Base-by-base conservation (phyloP, 192 early-diverging fungal genomes). In the Gamsiella multidivaricata region DNA sequence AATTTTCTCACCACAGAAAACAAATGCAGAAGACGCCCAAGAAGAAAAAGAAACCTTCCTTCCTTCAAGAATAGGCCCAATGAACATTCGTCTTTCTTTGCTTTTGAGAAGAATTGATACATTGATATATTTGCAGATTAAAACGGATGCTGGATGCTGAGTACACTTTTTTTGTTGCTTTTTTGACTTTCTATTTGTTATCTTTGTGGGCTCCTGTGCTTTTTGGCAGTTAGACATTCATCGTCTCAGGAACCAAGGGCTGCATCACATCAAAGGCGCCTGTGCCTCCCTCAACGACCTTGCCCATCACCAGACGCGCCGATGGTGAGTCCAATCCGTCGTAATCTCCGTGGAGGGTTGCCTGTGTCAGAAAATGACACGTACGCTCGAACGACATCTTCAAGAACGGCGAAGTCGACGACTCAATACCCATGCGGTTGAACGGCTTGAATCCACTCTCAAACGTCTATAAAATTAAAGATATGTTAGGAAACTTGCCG, bases 371-470 rank as follows among this genome's bases (percentile, higher is more conserved):
- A 91, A 99, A 98, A 49, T 89, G 87, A 61, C 94, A 96, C 12
- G 98, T 98, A 42, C 94, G 94, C 70, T 99, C 98, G 80, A 94
- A 99, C 73, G 91, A 94, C 98, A 99, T 99, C 85, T 98, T 95
- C 25, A 94, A 86, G 76, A 99, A 97, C 11, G 98, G 98, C 45
- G 92, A 90, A 14, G 95, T 89, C 61, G 94, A 98, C 14, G 95
- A 94, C 49, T 86, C 88, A 80, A 99, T 93, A 65, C 96, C 95
- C 69, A 93, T 93, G 26, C 97, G 92, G 87, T 96, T 97, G 86
- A 98, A 98, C 7, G 98, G 94, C 69, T 98, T 98, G 88, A 94
- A 99, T 3, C 91, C 95, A 61, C 98, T 97, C 85, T 98, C 98
- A 74, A 97, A 98, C 0, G 98, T 99, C 87, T 90, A 69, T 49